These are phyloP conservation scores for Tuber microsphaerosporum DNA, from an alignment of 495 filamentous ascomycete species.

Conservation along the genomic window DNA sequence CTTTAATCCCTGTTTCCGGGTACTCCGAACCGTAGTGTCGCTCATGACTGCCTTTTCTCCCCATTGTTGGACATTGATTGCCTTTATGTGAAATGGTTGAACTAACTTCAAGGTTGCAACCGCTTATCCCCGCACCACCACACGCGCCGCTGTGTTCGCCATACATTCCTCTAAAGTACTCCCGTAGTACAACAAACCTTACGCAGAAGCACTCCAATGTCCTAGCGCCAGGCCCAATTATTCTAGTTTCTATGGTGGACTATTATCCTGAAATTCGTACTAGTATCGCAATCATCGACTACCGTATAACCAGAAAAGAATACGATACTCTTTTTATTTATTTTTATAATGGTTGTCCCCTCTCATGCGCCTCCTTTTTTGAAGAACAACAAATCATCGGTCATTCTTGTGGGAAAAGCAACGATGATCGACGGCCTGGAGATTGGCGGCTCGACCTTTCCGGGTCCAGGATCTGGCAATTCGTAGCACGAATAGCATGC, in stretches of 20 bases:
- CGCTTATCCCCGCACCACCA: too few relatives aligned
- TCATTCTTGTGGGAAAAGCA: neutral
- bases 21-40: too few relatives aligned
- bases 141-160: too few relatives aligned
- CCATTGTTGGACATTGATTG: too few relatives aligned
- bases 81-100: too few relatives aligned
- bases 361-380: neutral
- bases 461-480: neutral
- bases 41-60: too few relatives aligned
- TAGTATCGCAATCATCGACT: neutral
- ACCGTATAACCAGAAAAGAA: neutral
- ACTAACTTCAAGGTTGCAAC: too few relatives aligned
- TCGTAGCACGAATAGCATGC: neutral
- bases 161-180: too few relatives aligned
- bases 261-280: neutral
- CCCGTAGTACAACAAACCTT: neutral
- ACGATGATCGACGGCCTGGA: neutral
- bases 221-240: neutral
- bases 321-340: neutral
- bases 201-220: neutral
- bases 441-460: neutral
- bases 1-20: too few relatives aligned
- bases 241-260: neutral
- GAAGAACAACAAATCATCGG: neutral
- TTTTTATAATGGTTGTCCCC: neutral